phyloP scores from a whole-genome alignment of 1,284 basidiomycete species.

The Hypsizygus ulmarius region DNA sequence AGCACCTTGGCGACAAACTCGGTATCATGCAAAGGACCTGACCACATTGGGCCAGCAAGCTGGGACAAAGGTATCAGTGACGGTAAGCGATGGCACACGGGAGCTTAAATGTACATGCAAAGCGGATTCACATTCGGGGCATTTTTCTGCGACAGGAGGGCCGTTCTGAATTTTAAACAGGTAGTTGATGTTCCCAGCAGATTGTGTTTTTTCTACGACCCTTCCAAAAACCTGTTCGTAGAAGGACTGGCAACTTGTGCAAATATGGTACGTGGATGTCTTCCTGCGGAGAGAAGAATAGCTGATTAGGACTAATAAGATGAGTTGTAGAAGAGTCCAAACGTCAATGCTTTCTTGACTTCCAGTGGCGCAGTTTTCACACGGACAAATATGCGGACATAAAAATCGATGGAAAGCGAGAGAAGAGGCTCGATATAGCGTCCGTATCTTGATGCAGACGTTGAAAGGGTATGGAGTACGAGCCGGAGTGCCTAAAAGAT shows the following conservation, averaged over 20 bases:
- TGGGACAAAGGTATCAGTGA: constrained; percentile 25
- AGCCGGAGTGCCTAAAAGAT: constrained; percentile 75
- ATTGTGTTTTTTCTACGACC: constrained; percentile 54
- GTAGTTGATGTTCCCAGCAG: constrained; percentile 53
- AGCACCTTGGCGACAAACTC: constrained; percentile 77
- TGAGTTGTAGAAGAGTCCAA: constrained; percentile 23
- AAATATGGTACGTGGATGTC: constrained; percentile 81
- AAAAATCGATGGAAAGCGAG: constrained; percentile 96
- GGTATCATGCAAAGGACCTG: constrained; percentile 80
- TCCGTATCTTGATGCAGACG: constrained; percentile 89
- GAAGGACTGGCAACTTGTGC: constrained; percentile 76
- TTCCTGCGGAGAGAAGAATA: constrained; percentile 49
- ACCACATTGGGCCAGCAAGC: constrained; percentile 97
- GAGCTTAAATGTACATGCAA: constrained; percentile 59
- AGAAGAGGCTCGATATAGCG: constrained; percentile 90
- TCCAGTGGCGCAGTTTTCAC: constrained; percentile 77
- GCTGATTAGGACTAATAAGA: not conserved
- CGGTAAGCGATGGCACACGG: not conserved
- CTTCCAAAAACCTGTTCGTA: constrained; percentile 80
- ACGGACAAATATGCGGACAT: constrained; percentile 89
- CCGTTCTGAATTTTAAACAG: constrained; percentile 75
- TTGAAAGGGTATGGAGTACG: constrained; percentile 83
- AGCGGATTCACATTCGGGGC: constrained; percentile 78
- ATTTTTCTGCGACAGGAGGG: constrained; percentile 65
- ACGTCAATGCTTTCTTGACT: constrained; percentile 85